phyloP scores from a whole-genome alignment of 2,329 filamentous ascomycete genomes.

The Sclerotiophoma versabilis region DNA sequence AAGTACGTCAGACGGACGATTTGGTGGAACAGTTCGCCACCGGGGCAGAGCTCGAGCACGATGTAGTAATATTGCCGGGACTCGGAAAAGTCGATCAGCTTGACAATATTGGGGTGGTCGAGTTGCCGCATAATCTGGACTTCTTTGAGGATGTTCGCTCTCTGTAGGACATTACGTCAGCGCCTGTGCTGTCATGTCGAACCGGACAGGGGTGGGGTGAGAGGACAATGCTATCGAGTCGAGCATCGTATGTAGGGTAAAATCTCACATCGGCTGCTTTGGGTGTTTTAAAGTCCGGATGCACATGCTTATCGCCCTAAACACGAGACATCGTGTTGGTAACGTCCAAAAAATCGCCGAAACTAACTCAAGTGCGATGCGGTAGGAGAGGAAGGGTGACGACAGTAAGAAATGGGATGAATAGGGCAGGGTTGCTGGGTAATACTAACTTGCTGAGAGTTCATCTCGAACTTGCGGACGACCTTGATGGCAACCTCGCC shows the following conservation, averaged over 20 bases:
- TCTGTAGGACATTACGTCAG: slow-evolving; percentile 65
- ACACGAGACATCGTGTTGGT: slow-evolving; percentile 58
- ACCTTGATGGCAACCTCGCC: slow-evolving; percentile 97
- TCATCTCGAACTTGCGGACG: slow-evolving; percentile 99
- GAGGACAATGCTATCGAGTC: slow-evolving; percentile 39
- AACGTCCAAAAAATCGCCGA: slow-evolving; percentile 46
- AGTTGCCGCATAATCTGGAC: slow-evolving; percentile 98
- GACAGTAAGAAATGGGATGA: slow-evolving; percentile 39
- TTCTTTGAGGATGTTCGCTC: slow-evolving; percentile 97
- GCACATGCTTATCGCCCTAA: slow-evolving; percentile 90
- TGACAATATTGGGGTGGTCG: slow-evolving; percentile 95
- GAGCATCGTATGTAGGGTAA: slow-evolving; percentile 34
- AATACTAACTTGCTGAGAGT: slow-evolving; percentile 90
- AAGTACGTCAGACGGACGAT: slow-evolving; percentile 98
- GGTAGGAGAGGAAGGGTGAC: slow-evolving; percentile 40
- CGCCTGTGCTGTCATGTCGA: slow-evolving; percentile 38
- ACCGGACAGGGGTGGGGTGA: slow-evolving; percentile 22
- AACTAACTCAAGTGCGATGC: slow-evolving; percentile 27
- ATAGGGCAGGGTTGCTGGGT: slow-evolving; percentile 33
- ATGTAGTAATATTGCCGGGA: slow-evolving; percentile 97
- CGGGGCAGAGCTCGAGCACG: slow-evolving; percentile 90
- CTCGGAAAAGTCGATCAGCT: slow-evolving; percentile 91
- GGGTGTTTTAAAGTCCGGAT: slow-evolving; percentile 91
- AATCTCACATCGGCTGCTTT: slow-evolving; percentile 94
- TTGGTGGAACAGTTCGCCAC: slow-evolving; percentile 97